Base-by-base conservation (phyloP, 371 early-diverging fungal species). In the Batrachochytrium dendrobatidis region DNA sequence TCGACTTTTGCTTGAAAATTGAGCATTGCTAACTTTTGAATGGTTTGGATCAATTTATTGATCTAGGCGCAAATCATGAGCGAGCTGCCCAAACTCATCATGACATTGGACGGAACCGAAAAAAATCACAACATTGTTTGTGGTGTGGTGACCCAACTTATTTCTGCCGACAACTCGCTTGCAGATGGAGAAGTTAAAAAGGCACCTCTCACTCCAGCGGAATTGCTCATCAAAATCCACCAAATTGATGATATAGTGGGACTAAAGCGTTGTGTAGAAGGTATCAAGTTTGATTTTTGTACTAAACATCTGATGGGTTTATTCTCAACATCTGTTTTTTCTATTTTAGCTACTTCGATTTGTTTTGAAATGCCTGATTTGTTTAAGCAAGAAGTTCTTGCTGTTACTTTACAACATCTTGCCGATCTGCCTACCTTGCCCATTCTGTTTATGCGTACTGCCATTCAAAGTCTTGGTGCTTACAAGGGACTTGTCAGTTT, bases 381-480 rank as follows among this genome's bases (percentile, higher is more conserved):
- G 25, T 89, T 83, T 71, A 85, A 72, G 39, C 74, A 81, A 34
- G 86, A 87, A 63, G 72, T 80, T 17, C 67, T 89, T 35, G 86
- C 86, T 0, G 76, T 74, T 1, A 80, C 75, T 1, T 66, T 87
- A 1, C 84, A 83, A 58, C 82, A 82, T 50, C 73, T 88, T 17
- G 66, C 79, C 20, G 86, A 89, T 17, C 82, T 77, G 52, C 67
- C 84, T 20, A 80, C 74, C 57, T 72, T 86, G 29, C 87, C 89
- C 4, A 75, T 78, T 5, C 60, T 89, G 28, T 82, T 86, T 50
- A 88, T 90, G 89, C 67, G 86, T 24, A 90, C 87, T 1, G 85
- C 84, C 46, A 81, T 88, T n/a, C 86, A 83, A 55, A 80, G 77
- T 28, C 79, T 88, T n/a, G 74, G 79, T 28, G 67, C 77, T 48